Conservation (phyloP, 768 basidiomycete species). For the Scleroderma citrinum region DNA sequence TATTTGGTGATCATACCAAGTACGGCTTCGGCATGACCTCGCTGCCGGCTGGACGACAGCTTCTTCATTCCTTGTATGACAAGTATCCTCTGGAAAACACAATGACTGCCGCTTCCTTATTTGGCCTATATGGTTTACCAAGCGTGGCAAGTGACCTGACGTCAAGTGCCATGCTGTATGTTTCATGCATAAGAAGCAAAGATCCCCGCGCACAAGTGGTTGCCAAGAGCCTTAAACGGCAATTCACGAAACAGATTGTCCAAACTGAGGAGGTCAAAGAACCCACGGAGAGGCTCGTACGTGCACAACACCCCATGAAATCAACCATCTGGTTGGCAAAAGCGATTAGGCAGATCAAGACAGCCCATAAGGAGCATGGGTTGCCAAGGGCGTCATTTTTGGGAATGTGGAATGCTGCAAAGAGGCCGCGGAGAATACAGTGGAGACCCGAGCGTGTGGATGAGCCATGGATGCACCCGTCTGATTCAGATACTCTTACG, state of each 20-base stretch:
- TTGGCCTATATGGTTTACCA: slow-evolving; percentile 47
- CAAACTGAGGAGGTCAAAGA: slow-evolving; percentile 12
- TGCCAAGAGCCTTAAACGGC: slow-evolving; percentile 37
- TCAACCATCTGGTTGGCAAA: slow-evolving; percentile 34
- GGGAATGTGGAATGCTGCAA: neutral
- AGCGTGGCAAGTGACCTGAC: slow-evolving; percentile 50
- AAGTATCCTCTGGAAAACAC: slow-evolving; percentile 41
- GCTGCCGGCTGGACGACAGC: slow-evolving; percentile 45
- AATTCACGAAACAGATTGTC: slow-evolving; percentile 31
- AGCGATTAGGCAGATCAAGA: slow-evolving; percentile 32
- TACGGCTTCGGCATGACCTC: slow-evolving; percentile 49
- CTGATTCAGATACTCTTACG: neutral
- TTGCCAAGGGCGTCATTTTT: neutral
- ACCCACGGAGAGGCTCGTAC: slow-evolving; percentile 15
- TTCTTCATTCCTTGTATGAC: slow-evolving; percentile 51
- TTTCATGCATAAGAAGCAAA: slow-evolving; percentile 47
- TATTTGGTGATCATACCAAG: slow-evolving; percentile 58
- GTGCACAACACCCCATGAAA: slow-evolving; percentile 25
- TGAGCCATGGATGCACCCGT: neutral
- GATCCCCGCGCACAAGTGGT: slow-evolving; percentile 35
- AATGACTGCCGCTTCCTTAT: slow-evolving; percentile 49
- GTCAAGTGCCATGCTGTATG: slow-evolving; percentile 50
- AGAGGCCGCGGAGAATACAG: neutral
- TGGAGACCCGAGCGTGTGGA: neutral
- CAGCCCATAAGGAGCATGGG: slow-evolving; percentile 24